Percentiles rank a stretch among this genome's conserved stretches.
phyloP scores from a whole-genome alignment of 192 early-diverging fungal genomes.

The Backusella liffmaniae region DNA sequence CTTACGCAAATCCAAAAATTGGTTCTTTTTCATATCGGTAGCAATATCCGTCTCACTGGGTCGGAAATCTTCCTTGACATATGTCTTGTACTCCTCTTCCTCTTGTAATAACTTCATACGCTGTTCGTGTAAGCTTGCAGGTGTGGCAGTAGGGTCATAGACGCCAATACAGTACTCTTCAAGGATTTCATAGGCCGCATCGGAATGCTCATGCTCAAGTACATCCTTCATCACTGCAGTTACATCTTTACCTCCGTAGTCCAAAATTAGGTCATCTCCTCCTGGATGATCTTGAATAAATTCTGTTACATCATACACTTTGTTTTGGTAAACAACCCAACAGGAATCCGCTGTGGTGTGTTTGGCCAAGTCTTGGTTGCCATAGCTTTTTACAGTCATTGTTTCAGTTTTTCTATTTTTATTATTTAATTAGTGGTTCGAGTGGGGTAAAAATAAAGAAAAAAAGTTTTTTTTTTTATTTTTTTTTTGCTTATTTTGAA shows the following conservation, averaged over 20 bases:
- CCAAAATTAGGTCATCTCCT: slow-evolving; percentile 83
- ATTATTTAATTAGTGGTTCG: not conserved
- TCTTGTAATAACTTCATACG: slow-evolving; percentile 25
- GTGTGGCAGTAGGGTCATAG: slow-evolving; percentile 8
- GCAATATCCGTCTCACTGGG: slow-evolving; percentile 46
- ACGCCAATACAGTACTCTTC: slow-evolving; percentile 79
- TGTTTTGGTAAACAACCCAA: slow-evolving; percentile 80
- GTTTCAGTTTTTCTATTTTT: not conserved
- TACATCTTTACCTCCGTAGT: slow-evolving; percentile 88
- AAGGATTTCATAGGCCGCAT: slow-evolving; percentile 85
- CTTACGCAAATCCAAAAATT: slow-evolving; percentile 80
- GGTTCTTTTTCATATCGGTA: slow-evolving; percentile 49
- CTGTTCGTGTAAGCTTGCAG: slow-evolving; percentile 16
- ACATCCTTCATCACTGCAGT: slow-evolving; percentile 76
- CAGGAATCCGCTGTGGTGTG: slow-evolving; percentile 71
- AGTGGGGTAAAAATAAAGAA: not conserved
- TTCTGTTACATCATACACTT: slow-evolving; percentile 86
- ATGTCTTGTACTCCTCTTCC: slow-evolving; percentile 33
- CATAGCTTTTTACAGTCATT: slow-evolving; percentile 5
- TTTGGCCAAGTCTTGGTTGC: slow-evolving; percentile 42
- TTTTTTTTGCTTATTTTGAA: not conserved
- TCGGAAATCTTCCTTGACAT: slow-evolving; percentile 38
- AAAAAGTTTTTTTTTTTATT: not conserved
- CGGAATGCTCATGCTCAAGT: slow-evolving; percentile 75
- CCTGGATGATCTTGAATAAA: slow-evolving; percentile 94